Evolutionary conservation across 345 rosid genomes (phyloP).

Genomic region (Arabidopsis thaliana): TAIR10.1 NC_003075.7:16772501-16773000

Average conservation of each 20-base stretch:
- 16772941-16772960: conserved; percentile 93
- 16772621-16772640: not conserved
- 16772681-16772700: conserved; percentile 55
- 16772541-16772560: conserved; percentile 18
- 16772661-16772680: not conserved
- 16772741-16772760: conserved; percentile 91
- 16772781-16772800: conserved; percentile 94
- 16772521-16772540: conserved; percentile 74
- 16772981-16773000: conserved; percentile 86
- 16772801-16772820: conserved; percentile 28
- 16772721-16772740: conserved; percentile 96
- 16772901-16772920: conserved; percentile 97
- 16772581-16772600: not conserved
- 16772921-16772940: conserved; percentile 90
- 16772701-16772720: conserved; percentile 99
- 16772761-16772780: conserved; percentile 93
- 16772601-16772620: not conserved
- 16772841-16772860: not conserved
- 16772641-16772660: not conserved
- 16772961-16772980: conserved; percentile 92
- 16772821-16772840: not conserved
- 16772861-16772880: conserved; percentile 9
- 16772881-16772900: conserved; percentile 96
- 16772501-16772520: conserved; percentile 99
- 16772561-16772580: not conserved